Conservation (phyloP, 176 grass and related monocot genomes). For the Oryza punctata region DNA sequence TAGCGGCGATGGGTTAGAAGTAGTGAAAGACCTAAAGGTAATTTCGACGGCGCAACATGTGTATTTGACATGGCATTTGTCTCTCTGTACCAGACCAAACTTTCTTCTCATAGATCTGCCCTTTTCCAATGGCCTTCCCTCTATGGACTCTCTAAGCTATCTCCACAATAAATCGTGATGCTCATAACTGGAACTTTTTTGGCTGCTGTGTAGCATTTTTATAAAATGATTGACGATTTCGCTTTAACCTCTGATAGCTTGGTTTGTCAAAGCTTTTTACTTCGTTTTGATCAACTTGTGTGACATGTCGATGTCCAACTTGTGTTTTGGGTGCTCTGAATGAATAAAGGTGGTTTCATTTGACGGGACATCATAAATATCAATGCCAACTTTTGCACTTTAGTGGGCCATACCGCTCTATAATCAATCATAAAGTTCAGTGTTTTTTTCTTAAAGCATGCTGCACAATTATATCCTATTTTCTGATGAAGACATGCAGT, state of each 20-base stretch:
- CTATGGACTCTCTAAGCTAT: background rate
- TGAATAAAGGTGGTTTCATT: background rate
- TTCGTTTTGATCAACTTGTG: conserved; percentile 3
- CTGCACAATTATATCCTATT: background rate
- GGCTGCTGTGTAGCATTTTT: background rate
- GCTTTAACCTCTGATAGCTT: background rate
- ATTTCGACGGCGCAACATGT: background rate
- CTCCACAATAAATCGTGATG: background rate
- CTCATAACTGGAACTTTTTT: background rate
- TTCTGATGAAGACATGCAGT: background rate
- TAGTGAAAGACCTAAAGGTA: background rate
- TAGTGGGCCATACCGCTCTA: background rate
- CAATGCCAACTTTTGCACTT: background rate
- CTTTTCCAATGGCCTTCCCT: background rate
- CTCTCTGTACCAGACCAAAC: background rate
- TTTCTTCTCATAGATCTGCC: background rate
- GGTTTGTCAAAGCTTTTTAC: background rate
- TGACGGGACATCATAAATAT: conserved; percentile 1
- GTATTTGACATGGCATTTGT: background rate
- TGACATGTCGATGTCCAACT: background rate
- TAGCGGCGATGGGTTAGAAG: conserved; percentile 39
- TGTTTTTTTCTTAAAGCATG: background rate
- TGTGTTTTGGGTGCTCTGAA: background rate
- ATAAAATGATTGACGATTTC: background rate
- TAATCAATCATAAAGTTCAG: background rate